Base-by-base conservation (phyloP, 1,284 basidiomycete species). In the Phellinidium pouzarii region DNA sequence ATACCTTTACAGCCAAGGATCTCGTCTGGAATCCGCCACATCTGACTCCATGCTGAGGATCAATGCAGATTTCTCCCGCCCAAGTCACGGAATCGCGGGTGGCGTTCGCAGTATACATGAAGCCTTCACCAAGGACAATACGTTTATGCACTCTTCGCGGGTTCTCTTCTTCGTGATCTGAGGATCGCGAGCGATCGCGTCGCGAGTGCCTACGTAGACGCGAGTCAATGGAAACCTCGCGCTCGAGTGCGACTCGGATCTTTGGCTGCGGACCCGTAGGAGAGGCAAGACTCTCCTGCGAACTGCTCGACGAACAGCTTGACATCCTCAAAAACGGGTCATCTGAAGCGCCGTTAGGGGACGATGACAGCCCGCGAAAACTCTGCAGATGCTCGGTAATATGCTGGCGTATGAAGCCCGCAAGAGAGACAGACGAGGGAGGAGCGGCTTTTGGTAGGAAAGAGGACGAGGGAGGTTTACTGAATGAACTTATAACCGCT, bases 21-120 rank as follows among this genome's bases (percentile, higher is more conserved):
- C 34, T 47, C 11, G 55, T 53, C 12, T 20, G 29, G 42, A 56
- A 56, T 41, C 51, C 51, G n/a, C 50, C 45, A 12, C 44, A 43
- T 26, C 36, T 43, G 3, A 53, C 43, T 6, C 22, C 20, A 17
- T 20, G 27, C 19, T 31, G 19, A 6, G 45, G 46, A 31, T 53
- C 51, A 25, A 56, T 42, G 11, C 40, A 22, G n/a, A 56, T 50
- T 41, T 56, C 55, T 7, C 55, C 55, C 3, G 51, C 50, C 50
- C 50, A 56, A 4, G 50, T 56, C 36, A 53, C 40, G 27, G 44
- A 48, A 19, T 44, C 37, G 5, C 47, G 17, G 4, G 31, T 25
- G 6, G 38, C 23, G 31, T 22, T 17, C 5, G 55, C 25, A 4
- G 42, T 38, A 27, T 53, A 48, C 45, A 56, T 48, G 22, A 49